Evolutionary conservation across 148 eudicot genomes (phyloP), one percentile per base, ranked within the genome.

Genomic region (Cornus controversa): DNA sequence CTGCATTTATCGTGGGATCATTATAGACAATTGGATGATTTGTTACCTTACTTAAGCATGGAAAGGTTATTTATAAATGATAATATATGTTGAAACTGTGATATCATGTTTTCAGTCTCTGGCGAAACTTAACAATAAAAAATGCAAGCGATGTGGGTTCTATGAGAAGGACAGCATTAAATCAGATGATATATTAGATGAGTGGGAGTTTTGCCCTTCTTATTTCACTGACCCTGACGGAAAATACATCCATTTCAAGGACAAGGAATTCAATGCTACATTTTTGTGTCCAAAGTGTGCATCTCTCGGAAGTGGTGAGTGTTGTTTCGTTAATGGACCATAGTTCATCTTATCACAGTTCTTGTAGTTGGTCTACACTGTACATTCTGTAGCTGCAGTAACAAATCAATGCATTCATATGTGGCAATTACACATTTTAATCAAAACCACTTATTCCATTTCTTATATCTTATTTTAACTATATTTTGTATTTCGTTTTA

Each of bases 121-220:
- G 82, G 90, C 92, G 42, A 88, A 91, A 65, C 85, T 96, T 71
- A 25, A 67, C n/a, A 87, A 83, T 80, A 80, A 47, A 63, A 96
- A 96, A 81, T 96, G 99, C 91, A 96, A 96, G 90, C 89, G 98
- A 70, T 96, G 97, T 83, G 97, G 98, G 50, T 40, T 96, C 11
- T 93, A 89, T 64, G 92, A 89, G 79, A 66, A 88, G 76, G 91
- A 88, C 75, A 42, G 81, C 53, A 10, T 96, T 10, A 78, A 76
- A 45, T 71, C 84, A 16, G 89, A 87, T 80, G 80, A 74, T 27
- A 78, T 74, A 78, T 91, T 93, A 81, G 97, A 91, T 81, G 99
- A 93, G 75, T 93, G 98, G 98, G 98, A 91, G 82, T 70, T 96
- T 73, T 96, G 99, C 75, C 88, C 98, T 70, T 82, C 90, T 37